Evolutionary conservation across 2,329 filamentous ascomycete genomes (phyloP).

Genomic region (Stachybotrys elegans): DNA sequence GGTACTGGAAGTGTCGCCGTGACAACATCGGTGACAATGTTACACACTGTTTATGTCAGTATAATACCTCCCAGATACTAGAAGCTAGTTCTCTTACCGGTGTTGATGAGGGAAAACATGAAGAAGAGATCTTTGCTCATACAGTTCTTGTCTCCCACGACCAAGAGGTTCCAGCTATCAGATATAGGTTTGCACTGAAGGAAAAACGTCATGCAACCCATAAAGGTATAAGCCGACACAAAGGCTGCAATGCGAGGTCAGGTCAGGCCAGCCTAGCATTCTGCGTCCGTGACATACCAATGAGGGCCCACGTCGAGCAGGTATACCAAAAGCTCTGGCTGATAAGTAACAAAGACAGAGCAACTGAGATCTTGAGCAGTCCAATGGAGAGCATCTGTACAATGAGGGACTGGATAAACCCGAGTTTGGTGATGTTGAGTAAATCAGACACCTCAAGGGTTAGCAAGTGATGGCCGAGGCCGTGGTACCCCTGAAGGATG

Average conservation of each 20-base stretch:
- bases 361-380: background rate
- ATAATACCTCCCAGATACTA: background rate
- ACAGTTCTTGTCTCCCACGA: background rate
- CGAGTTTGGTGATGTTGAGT: background rate
- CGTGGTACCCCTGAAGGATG: background rate
- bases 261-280: background rate
- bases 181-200: background rate
- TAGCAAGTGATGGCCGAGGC: background rate
- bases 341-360: background rate
- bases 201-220: background rate
- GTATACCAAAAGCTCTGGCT: background rate
- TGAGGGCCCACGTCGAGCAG: background rate
- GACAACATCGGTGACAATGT: slow-evolving; percentile 33
- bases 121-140: background rate
- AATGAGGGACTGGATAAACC: background rate
- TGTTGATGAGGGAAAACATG: background rate
- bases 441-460: background rate
- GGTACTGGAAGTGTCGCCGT: slow-evolving; percentile 34
- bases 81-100: background rate
- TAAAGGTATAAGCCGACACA: background rate
- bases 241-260: background rate
- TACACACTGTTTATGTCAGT: slow-evolving; percentile 17
- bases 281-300: background rate
- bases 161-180: background rate
- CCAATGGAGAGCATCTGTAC: background rate